A percentile compares a stretch with the other conserved stretches of the same genome.
phyloP scores from a whole-genome alignment of 805 yeast genomes.

The Wickerhamiella kazuoi region DNA sequence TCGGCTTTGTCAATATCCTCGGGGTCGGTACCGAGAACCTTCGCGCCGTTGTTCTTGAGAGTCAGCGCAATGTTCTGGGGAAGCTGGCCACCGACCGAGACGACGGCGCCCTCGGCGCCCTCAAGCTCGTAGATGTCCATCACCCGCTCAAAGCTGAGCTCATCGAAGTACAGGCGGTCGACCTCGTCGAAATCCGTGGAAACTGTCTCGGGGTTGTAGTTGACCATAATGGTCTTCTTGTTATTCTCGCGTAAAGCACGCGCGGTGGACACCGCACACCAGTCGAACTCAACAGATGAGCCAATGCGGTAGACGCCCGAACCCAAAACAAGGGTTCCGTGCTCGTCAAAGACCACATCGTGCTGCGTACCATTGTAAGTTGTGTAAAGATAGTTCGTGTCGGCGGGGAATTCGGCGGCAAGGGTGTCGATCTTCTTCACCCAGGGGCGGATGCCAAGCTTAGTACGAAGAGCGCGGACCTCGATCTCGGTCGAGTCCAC shows the following conservation, averaged over 20 bases:
- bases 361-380: conserved; percentile 82
- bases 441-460: conserved; percentile 68
- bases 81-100: conserved; percentile 94
- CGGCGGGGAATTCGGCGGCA: conserved; percentile 98
- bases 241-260: conserved; percentile 80
- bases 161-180: conserved; percentile 92
- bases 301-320: conserved; percentile 99
- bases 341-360: conserved; percentile 72
- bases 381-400: conserved; percentile 86
- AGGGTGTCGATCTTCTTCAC: conserved; percentile 94
- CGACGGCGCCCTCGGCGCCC: conserved; percentile 75
- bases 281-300: conserved; percentile 94
- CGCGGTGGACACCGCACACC: conserved; percentile 98
- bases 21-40: conserved; percentile 85
- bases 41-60: conserved; percentile 57
- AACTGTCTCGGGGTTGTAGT: conserved; percentile 96
- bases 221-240: conserved; percentile 84
- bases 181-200: conserved; percentile 97
- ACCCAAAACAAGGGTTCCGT: conserved; percentile 88
- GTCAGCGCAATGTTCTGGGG: conserved; percentile 92
- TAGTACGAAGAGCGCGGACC: conserved; percentile 67
- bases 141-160: conserved; percentile 85
- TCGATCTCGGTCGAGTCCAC: conserved; percentile 59
- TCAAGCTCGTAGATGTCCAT: conserved; percentile 94
- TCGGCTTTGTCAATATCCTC: conserved; percentile 93